Evolutionary conservation across 2,329 filamentous ascomycete genomes (phyloP).

Genomic region (Stachybotrys echinatus): DNA sequence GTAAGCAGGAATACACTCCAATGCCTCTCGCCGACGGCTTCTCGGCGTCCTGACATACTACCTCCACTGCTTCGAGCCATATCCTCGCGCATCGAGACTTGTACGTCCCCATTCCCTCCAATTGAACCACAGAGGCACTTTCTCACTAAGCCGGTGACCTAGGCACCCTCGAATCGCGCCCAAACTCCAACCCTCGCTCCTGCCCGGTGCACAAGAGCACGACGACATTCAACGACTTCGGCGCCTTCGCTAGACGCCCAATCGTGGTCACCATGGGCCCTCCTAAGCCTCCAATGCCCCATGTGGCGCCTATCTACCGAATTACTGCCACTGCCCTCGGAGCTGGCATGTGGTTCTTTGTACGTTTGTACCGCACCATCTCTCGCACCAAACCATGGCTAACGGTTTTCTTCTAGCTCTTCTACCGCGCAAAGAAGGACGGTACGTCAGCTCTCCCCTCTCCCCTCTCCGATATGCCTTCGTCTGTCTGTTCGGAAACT

Average conservation of each 20-base stretch:
- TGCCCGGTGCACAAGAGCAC: too few relatives aligned
- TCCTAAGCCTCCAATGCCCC: constrained; percentile 38
- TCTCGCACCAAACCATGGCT: constrained; percentile 6
- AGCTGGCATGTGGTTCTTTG: constrained; percentile 99
- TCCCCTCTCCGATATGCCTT: not conserved
- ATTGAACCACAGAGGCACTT: too few relatives aligned
- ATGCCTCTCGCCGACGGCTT: not conserved
- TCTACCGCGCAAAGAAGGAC: constrained; percentile 96
- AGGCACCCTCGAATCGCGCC: too few relatives aligned
- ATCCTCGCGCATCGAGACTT: not conserved
- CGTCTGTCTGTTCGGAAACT: not conserved
- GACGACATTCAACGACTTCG: too few relatives aligned
- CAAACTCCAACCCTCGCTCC: too few relatives aligned
- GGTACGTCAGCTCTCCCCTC: constrained; percentile 41
- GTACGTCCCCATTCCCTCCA: not conserved
- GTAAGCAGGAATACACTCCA: not conserved
- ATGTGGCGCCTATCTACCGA: constrained; percentile 64
- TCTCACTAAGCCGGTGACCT: too few relatives aligned
- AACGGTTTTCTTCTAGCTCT: constrained; percentile 52
- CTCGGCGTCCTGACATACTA: not conserved
- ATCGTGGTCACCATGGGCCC: constrained; percentile 18
- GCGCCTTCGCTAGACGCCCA: not conserved
- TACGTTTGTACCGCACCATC: constrained; percentile 44
- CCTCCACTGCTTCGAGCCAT: not conserved
- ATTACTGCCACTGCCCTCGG: constrained; percentile 82